Percentiles rank a stretch among this genome's conserved stretches.
These are phyloP conservation scores for Perkinsus olseni DNA, from an alignment of 169 alveolate genomes.

Conservation along the genomic window DNA sequence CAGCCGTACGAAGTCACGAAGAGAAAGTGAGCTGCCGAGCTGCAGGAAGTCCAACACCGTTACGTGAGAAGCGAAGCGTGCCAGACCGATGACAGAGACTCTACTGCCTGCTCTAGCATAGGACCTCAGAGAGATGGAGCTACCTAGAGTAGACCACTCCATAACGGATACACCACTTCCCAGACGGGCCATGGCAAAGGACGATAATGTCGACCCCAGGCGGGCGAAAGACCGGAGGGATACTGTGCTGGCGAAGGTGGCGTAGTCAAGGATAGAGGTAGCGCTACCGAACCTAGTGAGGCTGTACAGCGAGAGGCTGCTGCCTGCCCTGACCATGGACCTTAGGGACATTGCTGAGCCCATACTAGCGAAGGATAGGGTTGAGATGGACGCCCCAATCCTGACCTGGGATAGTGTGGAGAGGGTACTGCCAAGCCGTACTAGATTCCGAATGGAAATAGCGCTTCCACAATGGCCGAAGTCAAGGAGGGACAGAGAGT, in stretches of 20 bases:
- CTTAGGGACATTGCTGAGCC: neutral
- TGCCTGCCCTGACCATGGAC: neutral
- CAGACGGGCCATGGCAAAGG: neutral
- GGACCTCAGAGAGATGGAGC: neutral
- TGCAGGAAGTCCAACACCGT: conserved; percentile 12
- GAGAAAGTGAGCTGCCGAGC: neutral
- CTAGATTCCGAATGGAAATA: neutral
- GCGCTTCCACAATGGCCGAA: neutral
- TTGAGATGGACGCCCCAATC: neutral
- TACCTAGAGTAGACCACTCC: neutral
- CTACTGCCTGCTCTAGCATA: neutral
- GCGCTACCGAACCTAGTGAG: neutral
- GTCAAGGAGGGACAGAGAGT: neutral
- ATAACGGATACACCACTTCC: conserved; percentile 6
- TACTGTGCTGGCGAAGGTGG: neutral
- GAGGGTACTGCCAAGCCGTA: neutral
- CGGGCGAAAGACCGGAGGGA: neutral
- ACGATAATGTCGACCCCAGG: neutral
- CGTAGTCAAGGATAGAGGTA: neutral
- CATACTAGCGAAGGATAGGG: neutral
- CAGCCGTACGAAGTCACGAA: neutral
- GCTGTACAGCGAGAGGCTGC: neutral
- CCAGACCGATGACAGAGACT: conserved; percentile 9
- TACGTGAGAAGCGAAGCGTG: neutral
- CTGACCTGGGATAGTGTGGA: neutral